Evolutionary conservation across 257 asterid species (phyloP).

Genomic region (Schizonepeta tenuifolia): DNA sequence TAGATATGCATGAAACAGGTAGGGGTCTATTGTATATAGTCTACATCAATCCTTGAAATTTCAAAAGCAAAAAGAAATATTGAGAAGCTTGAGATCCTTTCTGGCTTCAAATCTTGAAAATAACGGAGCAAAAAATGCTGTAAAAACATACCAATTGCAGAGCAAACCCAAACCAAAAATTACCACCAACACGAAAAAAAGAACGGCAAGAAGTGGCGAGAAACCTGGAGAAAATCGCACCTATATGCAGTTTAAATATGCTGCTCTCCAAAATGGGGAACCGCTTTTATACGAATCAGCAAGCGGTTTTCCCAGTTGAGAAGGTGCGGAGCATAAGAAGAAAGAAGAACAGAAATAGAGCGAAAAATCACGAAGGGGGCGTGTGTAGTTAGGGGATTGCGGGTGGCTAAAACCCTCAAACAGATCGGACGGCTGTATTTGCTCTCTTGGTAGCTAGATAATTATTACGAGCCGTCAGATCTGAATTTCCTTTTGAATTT

Average conservation of each 20-base stretch:
- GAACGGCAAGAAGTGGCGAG: neutral
- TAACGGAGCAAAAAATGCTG: neutral
- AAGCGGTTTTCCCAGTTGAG: constrained; percentile 39
- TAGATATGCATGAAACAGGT: neutral
- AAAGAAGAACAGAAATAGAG: neutral
- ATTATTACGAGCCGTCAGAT: constrained; percentile 37
- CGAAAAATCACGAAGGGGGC: constrained; percentile 41
- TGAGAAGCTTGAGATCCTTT: constrained; percentile 10
- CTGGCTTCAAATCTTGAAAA: neutral
- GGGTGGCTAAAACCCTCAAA: constrained; percentile 54
- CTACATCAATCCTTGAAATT: neutral
- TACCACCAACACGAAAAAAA: neutral
- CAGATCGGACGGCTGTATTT: constrained; percentile 47
- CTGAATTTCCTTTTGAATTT: neutral
- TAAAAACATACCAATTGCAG: neutral
- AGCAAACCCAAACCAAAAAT: neutral
- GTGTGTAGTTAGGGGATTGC: constrained; percentile 37
- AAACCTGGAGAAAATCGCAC: constrained; percentile 29
- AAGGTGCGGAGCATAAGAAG: neutral
- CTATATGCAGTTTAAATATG: constrained; percentile 7
- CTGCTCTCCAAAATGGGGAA: constrained; percentile 11
- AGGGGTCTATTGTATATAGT: neutral
- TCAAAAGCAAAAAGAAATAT: neutral
- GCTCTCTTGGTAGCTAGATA: constrained; percentile 28
- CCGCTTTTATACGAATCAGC: constrained; percentile 34